These are phyloP conservation scores for Solanum neorickii DNA, from an alignment of 257 asterid species.

Conservation along the genomic window DNA sequence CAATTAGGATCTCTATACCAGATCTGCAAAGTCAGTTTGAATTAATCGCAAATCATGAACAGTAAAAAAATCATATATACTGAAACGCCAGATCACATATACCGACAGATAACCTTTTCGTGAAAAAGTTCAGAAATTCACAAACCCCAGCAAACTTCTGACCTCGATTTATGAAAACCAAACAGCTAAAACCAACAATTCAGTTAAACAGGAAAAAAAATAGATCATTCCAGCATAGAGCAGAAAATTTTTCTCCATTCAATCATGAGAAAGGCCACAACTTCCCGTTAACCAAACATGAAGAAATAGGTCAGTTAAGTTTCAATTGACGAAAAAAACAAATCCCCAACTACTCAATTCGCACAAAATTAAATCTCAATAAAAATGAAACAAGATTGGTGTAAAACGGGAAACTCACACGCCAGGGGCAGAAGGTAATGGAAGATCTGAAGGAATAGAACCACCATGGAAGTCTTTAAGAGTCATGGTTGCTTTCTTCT, in stretches of 20 bases:
- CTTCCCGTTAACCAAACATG: neutral
- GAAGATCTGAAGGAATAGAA: constrained; percentile 92
- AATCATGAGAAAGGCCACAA: neutral
- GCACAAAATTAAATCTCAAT: neutral
- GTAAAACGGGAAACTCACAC: constrained; percentile 36
- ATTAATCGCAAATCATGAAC: neutral
- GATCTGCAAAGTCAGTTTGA: neutral
- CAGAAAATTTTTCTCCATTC: neutral
- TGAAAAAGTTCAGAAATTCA: neutral
- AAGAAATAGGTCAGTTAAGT: neutral
- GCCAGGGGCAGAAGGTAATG: constrained; percentile 94
- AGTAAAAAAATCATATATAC: neutral
- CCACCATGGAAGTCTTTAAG: constrained; percentile 94
- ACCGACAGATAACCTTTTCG: neutral
- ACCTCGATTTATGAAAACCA: neutral
- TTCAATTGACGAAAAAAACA: neutral
- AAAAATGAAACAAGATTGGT: neutral
- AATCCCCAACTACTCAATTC: neutral
- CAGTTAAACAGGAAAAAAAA: neutral
- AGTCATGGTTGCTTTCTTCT: constrained; percentile 95
- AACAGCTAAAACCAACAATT: neutral
- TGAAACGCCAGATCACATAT: neutral
- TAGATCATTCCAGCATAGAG: neutral
- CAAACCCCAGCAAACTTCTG: neutral
- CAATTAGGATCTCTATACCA: neutral